phyloP scores from a whole-genome alignment of 2,329 filamentous ascomycete species.

The Penicillium hesseltinei region DNA sequence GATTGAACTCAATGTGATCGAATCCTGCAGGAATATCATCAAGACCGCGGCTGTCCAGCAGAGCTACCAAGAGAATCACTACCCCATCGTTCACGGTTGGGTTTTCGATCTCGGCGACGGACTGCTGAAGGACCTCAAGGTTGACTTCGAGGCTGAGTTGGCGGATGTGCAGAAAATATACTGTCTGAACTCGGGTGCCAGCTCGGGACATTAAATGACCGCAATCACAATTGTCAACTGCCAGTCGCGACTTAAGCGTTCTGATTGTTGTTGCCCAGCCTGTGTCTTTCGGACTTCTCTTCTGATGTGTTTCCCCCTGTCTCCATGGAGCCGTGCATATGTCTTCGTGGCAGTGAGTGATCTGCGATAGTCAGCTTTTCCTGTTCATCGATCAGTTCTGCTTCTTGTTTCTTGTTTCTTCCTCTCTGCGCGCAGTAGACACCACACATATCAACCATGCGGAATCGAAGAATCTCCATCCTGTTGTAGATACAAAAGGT shows the following conservation, averaged over 20 bases:
- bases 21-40: conserved; percentile 31
- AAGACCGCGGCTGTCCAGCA: conserved; percentile 57
- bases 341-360: neutral
- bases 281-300: neutral
- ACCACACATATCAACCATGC: neutral
- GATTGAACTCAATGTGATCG: conserved; percentile 33
- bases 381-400: neutral
- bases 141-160: conserved; percentile 60
- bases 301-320: neutral
- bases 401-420: neutral
- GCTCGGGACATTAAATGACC: neutral
- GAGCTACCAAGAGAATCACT: conserved; percentile 61
- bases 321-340: neutral
- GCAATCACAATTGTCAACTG: neutral
- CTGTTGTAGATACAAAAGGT: neutral
- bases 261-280: neutral
- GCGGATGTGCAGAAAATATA: conserved; percentile 26
- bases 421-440: neutral
- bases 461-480: neutral
- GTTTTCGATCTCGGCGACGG: conserved; percentile 70
- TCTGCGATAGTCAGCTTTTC: neutral
- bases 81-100: conserved; percentile 71
- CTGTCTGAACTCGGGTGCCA: conserved; percentile 1
- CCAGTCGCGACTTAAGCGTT: neutral
- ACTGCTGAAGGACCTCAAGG: conserved; percentile 62